These are phyloP conservation scores for Globisporangium orthogonon DNA, from an alignment of 352 stramenopile genomes.

Conservation along the genomic window DNA sequence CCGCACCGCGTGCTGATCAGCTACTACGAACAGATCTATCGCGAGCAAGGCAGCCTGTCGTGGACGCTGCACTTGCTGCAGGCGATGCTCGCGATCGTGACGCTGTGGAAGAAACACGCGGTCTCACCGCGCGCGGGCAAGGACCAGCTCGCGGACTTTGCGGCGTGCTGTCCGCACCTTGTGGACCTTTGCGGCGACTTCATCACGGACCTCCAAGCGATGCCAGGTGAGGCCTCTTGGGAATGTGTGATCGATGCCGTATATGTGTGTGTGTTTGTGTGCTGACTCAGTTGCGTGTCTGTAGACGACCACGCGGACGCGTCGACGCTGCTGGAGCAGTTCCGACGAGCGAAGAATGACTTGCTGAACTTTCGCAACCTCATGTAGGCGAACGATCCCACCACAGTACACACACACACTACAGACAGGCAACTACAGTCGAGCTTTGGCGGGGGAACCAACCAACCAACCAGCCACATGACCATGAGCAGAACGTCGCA, in stretches of 20 bases:
- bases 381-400: conserved; percentile 31
- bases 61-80: conserved; percentile 79
- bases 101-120: conserved; percentile 80
- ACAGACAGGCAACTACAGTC: background rate
- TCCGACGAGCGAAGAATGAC: conserved; percentile 65
- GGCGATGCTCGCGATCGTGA: conserved; percentile 66
- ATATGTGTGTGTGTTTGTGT: background rate
- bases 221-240: conserved; percentile 50
- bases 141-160: conserved; percentile 67
- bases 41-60: conserved; percentile 37
- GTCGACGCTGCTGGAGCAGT: conserved; percentile 57
- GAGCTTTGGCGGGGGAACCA: too few relatives aligned
- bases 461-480: too few relatives aligned
- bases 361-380: conserved; percentile 65
- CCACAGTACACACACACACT: background rate
- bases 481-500: too few relatives aligned
- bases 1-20: conserved; percentile 65
- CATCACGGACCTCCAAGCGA: conserved; percentile 73
- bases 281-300: conserved; percentile 13
- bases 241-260: background rate
- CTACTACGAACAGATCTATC: conserved; percentile 80
- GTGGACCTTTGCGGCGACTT: conserved; percentile 76
- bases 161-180: conserved; percentile 67
- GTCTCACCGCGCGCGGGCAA: conserved; percentile 61
- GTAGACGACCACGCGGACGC: conserved; percentile 59